phyloP scores from a whole-genome alignment of 2,329 filamentous ascomycete species.

The Xylaria sp. region DNA sequence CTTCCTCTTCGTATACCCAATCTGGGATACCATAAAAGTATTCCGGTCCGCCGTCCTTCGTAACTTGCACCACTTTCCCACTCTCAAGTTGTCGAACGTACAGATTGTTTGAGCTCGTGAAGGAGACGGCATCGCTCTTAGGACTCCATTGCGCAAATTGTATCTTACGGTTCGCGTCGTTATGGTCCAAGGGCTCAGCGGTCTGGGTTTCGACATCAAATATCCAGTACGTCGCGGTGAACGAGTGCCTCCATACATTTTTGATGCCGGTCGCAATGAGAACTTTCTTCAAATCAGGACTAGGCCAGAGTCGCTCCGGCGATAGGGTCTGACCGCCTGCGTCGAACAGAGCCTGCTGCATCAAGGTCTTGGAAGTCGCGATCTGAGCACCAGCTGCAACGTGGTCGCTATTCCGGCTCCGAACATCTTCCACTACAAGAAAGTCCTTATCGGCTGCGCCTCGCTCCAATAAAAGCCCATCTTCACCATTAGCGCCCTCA shows the following conservation, averaged over 20 bases:
- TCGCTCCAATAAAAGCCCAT: slow-evolving; percentile 85
- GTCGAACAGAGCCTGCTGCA: slow-evolving; percentile 73
- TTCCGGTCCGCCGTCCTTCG: slow-evolving; percentile 84
- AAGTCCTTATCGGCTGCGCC: slow-evolving; percentile 73
- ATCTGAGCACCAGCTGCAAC: slow-evolving; percentile 51
- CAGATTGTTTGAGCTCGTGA: slow-evolving; percentile 89
- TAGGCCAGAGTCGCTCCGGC: slow-evolving; percentile 76
- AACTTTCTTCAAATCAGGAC: slow-evolving; percentile 85
- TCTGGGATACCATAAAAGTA: slow-evolving; percentile 97
- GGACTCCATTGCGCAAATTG: slow-evolving; percentile 94
- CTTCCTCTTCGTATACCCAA: slow-evolving; percentile 94
- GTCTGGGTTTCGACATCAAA: slow-evolving; percentile 86
- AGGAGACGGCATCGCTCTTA: slow-evolving; percentile 85
- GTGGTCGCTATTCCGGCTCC: slow-evolving; percentile 59
- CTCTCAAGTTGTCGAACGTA: slow-evolving; percentile 75
- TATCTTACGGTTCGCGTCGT: slow-evolving; percentile 70
- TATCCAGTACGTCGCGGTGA: slow-evolving; percentile 87
- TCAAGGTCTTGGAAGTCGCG: slow-evolving; percentile 73
- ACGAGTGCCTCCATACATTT: slow-evolving; percentile 91
- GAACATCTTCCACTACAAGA: slow-evolving; percentile 87
- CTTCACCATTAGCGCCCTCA: slow-evolving; percentile 76
- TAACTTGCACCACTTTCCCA: slow-evolving; percentile 75
- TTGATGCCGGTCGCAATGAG: slow-evolving; percentile 78
- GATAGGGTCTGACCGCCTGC: slow-evolving; percentile 64
- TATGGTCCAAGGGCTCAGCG: slow-evolving; percentile 80